Base-by-base conservation (phyloP, 2,329 filamentous ascomycete genomes). In the Diaporthe capsici region DNA sequence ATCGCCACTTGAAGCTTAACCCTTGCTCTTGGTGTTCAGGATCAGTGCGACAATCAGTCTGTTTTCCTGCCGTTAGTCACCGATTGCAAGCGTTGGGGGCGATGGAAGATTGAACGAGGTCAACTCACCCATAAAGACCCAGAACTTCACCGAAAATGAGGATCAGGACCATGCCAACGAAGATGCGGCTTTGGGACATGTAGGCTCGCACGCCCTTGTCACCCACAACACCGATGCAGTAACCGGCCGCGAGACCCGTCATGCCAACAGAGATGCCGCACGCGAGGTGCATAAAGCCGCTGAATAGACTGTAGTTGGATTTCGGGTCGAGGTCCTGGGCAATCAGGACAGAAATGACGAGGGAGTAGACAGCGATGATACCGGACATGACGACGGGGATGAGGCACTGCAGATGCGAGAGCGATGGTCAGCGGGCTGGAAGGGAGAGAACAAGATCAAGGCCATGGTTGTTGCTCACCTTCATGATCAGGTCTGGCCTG, bases 101-200 rank as follows among this genome's bases (percentile, higher is more conserved):
- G n/a, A 12, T 4, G 3, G 2, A 31, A 6, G 1, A 22, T 20
- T 5, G 2, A 61, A 22, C 37, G 28, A 28, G 8, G 22, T 4
- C 6, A 77, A 84, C 93, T 80, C 89, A 98, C 95, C 97, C 97
- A 82, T 99, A 99, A 44, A 99, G 92, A 84, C 97, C 97, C 83
- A 99, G 84, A 25, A 99, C 97, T 89, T 99, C 97, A 75, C 95
- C 97, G 83, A 99, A 99, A 91, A 99, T 99, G 78, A 98, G 90
- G 80, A 98, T 98, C 81, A 99, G 87, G 63, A 99, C 96, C 97
- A 98, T 98, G 85, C 97, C 97, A 68, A 99, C 97, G 81, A 98
- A 99, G 79, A 99, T 94, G 78, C 96, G 92, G 68, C 94, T 97
- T 85, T 99, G 97, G 82, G 95, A 92, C 95, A 99, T 98, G 87